Evolutionary conservation across 2,329 filamentous ascomycete species (phyloP), one percentile per base, ranked within the genome.

Genomic region (Venturiaceae sp.): DNA sequence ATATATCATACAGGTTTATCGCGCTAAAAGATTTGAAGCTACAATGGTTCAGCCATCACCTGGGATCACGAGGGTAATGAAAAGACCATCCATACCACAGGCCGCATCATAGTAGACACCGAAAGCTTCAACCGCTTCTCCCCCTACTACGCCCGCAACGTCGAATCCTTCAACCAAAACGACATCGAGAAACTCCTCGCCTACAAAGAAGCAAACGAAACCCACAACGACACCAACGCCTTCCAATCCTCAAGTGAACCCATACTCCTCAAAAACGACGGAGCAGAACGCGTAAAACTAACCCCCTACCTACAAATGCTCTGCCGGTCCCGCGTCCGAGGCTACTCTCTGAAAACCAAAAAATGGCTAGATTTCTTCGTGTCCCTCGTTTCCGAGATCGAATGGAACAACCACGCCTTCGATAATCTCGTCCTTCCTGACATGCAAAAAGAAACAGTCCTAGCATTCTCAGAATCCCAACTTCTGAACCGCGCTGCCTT

Each of bases 91-190:
- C 65, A 62, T 55, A 63, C 76, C 57, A 72, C 76, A 59, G 75
- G 76, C 34, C 72, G 77, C 21, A 74, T 82, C 32, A 74, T 82
- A 39, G 76, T 82, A 47, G 80, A 82, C 60, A 73, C 74, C 0
- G 73, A 78, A 33, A 75, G 74, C n/a, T 77, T 47, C 53, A 60
- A 57, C 28, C 54, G 58, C 32, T 60, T 60, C 55, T 53, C 50
- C 23, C 58, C 54, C 11, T 59, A 60, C 41, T 37, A 26, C 32
- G n/a, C 53, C 28, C 33, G 33, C 36, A 28, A 34, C 53, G 53
- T 36, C 34, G 19, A 28, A 16, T 32, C 36, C 53, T 44, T 36
- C 33, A 41, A 37, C 23, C 30, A 33, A 11, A n/a, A 14, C n/a
- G 50, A 53, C 32, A 30, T 33, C 16, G 28, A 57, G 19, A 33